Base-by-base conservation (phyloP, 495 filamentous ascomycete species). In the Hypomontagnella submonticulosa region DNA sequence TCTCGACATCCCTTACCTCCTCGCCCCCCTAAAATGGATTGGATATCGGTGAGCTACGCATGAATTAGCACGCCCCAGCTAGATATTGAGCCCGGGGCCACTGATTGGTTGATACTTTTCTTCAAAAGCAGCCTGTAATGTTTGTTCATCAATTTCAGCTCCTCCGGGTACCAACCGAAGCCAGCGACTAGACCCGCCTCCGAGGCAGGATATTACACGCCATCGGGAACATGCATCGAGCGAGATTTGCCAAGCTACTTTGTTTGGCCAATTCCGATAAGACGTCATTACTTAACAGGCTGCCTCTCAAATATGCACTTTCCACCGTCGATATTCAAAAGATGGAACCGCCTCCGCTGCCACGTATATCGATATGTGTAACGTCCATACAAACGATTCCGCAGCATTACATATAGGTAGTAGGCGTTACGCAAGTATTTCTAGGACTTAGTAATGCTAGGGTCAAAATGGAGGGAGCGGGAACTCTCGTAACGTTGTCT, bases 1-100 rank as follows among this genome's bases (percentile, higher is more conserved):
- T 19, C 32, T 11, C 8, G 36, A 16, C 20, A 51, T 51, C 57
- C 57, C 57, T 60, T 60, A n/a, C 57, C 37, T 60, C 47, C n/a
- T 38, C 40, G 11, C 13, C 41, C 23, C 20, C 23, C 5, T 6
- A 34, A 6, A 27, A 27, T 27, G 23, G 23, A 6, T 27, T 6
- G 6, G 23, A 8, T 27, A 27, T 27, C 23, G 23, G 23, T 27
- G 23, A 27, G 23, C 23, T 27, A 27, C 32, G 8, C 20, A n/a
- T 9, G 32, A 27, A 3, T 27, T 3, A 15, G 36, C 36, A 40
- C 36, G 13, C 10, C 36, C 10, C 13, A 40, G 3, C 10, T 40
- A 3, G 13, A 40, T 15, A 40, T 15, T 11, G 36, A 40, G 10
- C 36, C 23, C 23, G 23, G 36, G 2, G 36, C 36, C 36, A 3